Conservation (phyloP, 2,329 filamentous ascomycete genomes). For the Cladosporium sp. region DNA sequence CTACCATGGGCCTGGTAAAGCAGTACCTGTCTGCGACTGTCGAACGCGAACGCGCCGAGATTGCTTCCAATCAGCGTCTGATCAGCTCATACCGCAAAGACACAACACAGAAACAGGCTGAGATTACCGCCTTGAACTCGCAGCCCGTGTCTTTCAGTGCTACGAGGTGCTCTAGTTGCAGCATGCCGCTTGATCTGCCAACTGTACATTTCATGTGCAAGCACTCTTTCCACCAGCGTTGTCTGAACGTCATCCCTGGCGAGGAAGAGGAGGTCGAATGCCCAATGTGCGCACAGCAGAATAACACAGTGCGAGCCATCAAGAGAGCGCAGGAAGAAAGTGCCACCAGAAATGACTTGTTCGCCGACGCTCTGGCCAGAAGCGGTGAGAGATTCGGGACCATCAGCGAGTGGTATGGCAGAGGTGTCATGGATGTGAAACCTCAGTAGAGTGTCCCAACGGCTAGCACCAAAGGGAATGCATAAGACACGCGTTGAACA, state of each 20-base stretch:
- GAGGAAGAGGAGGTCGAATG: constrained; percentile 69
- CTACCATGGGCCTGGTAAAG: constrained; percentile 97
- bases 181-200: constrained; percentile 73
- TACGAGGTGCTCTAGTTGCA: constrained; percentile 80
- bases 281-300: constrained; percentile 76
- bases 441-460: background rate
- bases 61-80: constrained; percentile 71
- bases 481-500: background rate
- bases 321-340: constrained; percentile 81
- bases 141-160: constrained; percentile 89
- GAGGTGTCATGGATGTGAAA: constrained; percentile 73
- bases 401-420: constrained; percentile 89
- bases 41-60: constrained; percentile 80
- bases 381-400: constrained; percentile 75
- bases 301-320: constrained; percentile 84
- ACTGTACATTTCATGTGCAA: constrained; percentile 96
- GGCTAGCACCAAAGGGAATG: background rate
- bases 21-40: constrained; percentile 87
- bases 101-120: constrained; percentile 72
- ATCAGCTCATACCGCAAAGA: constrained; percentile 81
- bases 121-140: constrained; percentile 70
- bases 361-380: constrained; percentile 71
- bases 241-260: constrained; percentile 58
- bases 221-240: constrained; percentile 92
- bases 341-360: constrained; percentile 82